Base-by-base conservation (phyloP, 2,329 filamentous ascomycete species). In the Penicillium sp. region DNA sequence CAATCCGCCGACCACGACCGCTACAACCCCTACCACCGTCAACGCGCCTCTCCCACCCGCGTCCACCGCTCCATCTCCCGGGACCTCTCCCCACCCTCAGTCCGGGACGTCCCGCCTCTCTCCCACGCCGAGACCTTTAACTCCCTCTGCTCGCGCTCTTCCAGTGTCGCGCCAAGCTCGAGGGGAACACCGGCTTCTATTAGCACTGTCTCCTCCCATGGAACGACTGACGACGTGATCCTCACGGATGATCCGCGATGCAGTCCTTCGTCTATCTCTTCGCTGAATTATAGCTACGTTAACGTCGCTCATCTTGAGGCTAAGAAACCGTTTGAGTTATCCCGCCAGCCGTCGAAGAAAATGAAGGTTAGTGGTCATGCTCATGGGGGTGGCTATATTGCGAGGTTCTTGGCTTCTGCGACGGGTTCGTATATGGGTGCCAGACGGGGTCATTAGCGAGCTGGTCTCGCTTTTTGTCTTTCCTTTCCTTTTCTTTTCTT, bases 131-230 rank as follows among this genome's bases (percentile, higher is more conserved):
- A 72, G 47, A 73, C 71, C 4, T 64, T 66, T 34, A 70, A 64
- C 46, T 72, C 71, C 4, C 58, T 72, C 27, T 68, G 67, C 58
- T 75, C 73, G 27, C 68, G 72, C 27, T 72, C 72, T 1, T 75
- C 73, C 18, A 75, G 73, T 41, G 46, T 71, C 11, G 68, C 72
- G 6, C 69, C 72, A 14, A 74, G 71, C 50, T 71, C 67, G 12
- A 67, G 71, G 13, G 72, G 71, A 31, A 75, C 73, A 1, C 73
- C 73, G 0, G 68, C 69, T 31, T 74, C 68, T 46, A 62, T 73
- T 38, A 71, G 68, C 56, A 69, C 69, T 2, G 65, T 64, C 53
- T 72, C 67, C 0, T 69, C 67, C 18, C 58, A 59, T n/a, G 61
- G 61, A 7, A 58, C n/a, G n/a, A n/a, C 59, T 27, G 66, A 70